Conservation (phyloP, 2,329 filamentous ascomycete species). For the Epichloe amarillans region DNA sequence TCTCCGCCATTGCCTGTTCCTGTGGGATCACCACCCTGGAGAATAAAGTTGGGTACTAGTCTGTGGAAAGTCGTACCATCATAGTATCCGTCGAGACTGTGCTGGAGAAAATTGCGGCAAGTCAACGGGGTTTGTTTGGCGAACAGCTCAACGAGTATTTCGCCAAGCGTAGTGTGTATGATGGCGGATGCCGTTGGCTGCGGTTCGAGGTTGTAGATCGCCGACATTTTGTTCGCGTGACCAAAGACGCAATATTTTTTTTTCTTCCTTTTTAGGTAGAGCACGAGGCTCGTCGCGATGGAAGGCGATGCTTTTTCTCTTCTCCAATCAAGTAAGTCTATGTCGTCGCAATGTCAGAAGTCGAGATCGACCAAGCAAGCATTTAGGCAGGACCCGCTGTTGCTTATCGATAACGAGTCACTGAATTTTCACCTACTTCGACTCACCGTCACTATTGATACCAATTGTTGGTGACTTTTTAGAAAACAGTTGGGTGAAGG, state of each 20-base stretch:
- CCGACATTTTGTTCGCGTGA: slow-evolving; percentile 56
- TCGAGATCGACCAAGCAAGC: too few species aligned
- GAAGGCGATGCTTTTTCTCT: background rate
- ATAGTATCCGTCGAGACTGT: slow-evolving; percentile 92
- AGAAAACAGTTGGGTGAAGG: too few species aligned
- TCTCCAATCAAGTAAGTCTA: background rate
- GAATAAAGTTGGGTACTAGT: slow-evolving; percentile 77
- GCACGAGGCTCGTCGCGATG: background rate
- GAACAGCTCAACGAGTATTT: slow-evolving; percentile 85
- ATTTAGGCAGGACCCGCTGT: background rate
- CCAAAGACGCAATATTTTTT: background rate
- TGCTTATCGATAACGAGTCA: slow-evolving; percentile 1
- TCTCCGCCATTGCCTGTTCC: slow-evolving; percentile 86
- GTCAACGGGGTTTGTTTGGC: slow-evolving; percentile 86
- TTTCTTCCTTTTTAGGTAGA: background rate
- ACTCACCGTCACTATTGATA: background rate
- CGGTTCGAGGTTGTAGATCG: slow-evolving; percentile 87
- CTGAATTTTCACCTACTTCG: background rate
- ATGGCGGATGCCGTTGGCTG: slow-evolving; percentile 87
- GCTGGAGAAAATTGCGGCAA: slow-evolving; percentile 89
- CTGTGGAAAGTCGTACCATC: slow-evolving; percentile 89
- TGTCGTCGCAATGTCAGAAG: background rate
- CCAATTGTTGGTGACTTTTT: background rate
- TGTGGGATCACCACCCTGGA: slow-evolving; percentile 90
- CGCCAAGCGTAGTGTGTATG: slow-evolving; percentile 78